Conservation (phyloP, 192 early-diverging fungal genomes). For the Coemansia reversa region DNA sequence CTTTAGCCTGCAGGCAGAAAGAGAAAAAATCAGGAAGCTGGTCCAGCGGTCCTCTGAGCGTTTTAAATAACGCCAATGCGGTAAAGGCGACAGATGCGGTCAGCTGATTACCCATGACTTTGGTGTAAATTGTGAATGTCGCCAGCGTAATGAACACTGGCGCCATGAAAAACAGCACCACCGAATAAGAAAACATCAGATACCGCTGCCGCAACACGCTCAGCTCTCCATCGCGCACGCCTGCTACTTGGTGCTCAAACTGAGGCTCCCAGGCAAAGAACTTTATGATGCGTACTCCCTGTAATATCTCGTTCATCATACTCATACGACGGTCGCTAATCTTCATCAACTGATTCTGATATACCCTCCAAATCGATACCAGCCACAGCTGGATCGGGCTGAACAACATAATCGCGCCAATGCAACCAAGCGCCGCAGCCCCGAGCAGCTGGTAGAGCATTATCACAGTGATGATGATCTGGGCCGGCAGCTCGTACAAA, state of each 20-base stretch:
- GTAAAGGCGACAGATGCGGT: conserved; percentile 69
- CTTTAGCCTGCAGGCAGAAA: conserved; percentile 60
- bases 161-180: conserved; percentile 58
- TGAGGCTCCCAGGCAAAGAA: conserved; percentile 81
- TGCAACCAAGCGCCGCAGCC: conserved; percentile 70
- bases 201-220: conserved; percentile 49
- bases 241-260: conserved; percentile 68
- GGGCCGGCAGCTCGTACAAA: conserved; percentile 62
- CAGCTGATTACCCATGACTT: conserved; percentile 58
- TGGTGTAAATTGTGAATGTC: conserved; percentile 65
- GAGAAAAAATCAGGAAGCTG: conserved; percentile 60
- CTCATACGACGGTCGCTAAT: conserved; percentile 74
- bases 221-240: conserved; percentile 62
- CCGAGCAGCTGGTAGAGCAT: conserved; percentile 78
- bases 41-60: conserved; percentile 55
- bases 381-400: conserved; percentile 59
- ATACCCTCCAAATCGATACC: conserved; percentile 52
- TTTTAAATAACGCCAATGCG: conserved; percentile 68
- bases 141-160: conserved; percentile 64
- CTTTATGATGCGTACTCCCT: conserved; percentile 92
- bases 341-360: conserved; percentile 61
- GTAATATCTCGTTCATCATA: conserved; percentile 78
- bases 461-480: conserved; percentile 63
- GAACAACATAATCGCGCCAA: conserved; percentile 63
- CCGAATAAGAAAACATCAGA: conserved; percentile 40